Conservation (phyloP, 768 basidiomycete species). For the Boletus pseudopeckii region DNA sequence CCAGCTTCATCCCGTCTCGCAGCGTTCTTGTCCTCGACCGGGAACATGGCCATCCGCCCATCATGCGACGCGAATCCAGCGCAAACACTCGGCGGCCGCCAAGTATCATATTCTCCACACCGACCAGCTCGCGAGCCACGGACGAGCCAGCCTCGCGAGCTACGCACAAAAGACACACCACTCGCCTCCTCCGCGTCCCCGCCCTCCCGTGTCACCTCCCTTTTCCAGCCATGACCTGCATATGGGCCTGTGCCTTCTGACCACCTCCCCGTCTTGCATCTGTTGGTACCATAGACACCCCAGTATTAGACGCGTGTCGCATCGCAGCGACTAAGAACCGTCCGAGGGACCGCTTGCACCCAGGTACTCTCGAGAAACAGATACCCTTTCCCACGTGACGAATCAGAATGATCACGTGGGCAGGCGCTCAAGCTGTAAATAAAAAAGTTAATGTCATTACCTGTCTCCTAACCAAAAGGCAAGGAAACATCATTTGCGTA, state of each 20-base stretch:
- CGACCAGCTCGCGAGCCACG: neutral
- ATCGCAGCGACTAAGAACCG: slow-evolving; percentile 1
- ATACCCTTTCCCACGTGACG: slow-evolving; percentile 23
- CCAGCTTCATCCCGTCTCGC: neutral
- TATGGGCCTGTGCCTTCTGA: neutral
- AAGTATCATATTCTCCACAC: neutral
- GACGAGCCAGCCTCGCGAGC: slow-evolving; percentile 1
- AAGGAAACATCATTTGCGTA: slow-evolving; percentile 3
- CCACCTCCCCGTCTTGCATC: neutral
- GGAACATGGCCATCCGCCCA: slow-evolving; percentile 1
- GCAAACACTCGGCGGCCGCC: slow-evolving; percentile 1
- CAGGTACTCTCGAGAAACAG: neutral
- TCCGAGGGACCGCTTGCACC: slow-evolving; percentile 5
- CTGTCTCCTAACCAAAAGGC: slow-evolving; percentile 4
- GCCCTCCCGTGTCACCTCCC: slow-evolving; percentile 4
- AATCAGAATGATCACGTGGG: slow-evolving; percentile 20
- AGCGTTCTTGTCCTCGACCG: neutral
- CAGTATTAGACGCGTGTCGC: slow-evolving; percentile 1
- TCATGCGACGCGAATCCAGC: slow-evolving; percentile 12
- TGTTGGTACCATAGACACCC: neutral
- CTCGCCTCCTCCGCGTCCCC: slow-evolving; percentile 2
- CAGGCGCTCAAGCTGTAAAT: neutral
- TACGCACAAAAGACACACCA: neutral
- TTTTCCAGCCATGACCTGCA: neutral
- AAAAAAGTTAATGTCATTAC: neutral